A percentile compares a stretch with the other conserved stretches of the same genome.
phyloP scores from a whole-genome alignment of 257 asterid genomes.

The Phtheirospermum japonicum region DNA sequence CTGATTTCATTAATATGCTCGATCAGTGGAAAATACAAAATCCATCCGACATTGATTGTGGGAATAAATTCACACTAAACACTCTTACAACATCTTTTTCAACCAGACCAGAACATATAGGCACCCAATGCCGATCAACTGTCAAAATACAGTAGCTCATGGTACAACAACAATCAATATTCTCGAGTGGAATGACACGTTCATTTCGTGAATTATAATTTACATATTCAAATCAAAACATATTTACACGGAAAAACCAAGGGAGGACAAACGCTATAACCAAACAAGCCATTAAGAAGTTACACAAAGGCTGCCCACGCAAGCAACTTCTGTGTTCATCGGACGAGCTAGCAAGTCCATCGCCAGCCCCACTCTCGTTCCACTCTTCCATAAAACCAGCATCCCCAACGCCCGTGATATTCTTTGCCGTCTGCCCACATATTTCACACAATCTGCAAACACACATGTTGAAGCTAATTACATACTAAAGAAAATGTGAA shows the following conservation, averaged over 20 bases:
- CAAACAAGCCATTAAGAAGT: conserved; percentile 73
- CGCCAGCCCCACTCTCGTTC: conserved; percentile 45
- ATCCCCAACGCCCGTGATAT: conserved; percentile 47
- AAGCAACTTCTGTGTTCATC: conserved; percentile 48
- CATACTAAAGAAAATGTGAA: too few relatives aligned
- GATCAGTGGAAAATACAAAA: too few relatives aligned
- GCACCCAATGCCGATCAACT: background rate
- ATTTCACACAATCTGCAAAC: conserved; percentile 75
- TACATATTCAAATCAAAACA: too few relatives aligned
- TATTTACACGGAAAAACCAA: conserved; percentile 75
- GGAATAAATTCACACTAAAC: too few relatives aligned
- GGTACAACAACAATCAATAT: background rate
- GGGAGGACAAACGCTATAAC: conserved; percentile 71
- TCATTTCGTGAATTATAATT: too few relatives aligned
- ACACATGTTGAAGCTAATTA: too few relatives aligned
- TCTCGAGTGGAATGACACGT: background rate
- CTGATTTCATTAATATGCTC: too few relatives aligned
- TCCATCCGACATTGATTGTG: too few relatives aligned
- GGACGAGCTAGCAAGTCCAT: conserved; percentile 5
- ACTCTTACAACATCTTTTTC: background rate
- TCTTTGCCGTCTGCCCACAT: conserved; percentile 62
- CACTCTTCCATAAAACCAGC: conserved; percentile 62
- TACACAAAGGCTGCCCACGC: conserved; percentile 63
- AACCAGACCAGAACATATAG: background rate
- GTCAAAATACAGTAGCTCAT: background rate